Evolutionary conservation across 2,329 filamentous ascomycete genomes (phyloP).

Genomic region (Fusarium agapanthi): DNA sequence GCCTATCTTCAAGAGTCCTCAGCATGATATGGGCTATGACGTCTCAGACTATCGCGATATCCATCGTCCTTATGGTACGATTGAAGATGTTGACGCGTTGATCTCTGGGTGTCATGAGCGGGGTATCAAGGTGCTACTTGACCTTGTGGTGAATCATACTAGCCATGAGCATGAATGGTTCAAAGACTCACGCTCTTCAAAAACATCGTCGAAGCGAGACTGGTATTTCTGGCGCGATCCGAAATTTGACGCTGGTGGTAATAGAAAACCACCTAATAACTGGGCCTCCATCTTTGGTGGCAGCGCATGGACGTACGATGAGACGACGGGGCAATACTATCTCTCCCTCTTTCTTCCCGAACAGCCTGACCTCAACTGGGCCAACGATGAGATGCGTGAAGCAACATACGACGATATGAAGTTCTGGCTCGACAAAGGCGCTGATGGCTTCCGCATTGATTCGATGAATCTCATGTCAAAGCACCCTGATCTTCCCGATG

Average conservation of each 20-base stretch:
- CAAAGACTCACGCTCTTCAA: constrained; percentile 60
- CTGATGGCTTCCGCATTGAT: constrained; percentile 75
- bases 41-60: constrained; percentile 64
- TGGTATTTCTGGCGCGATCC: constrained; percentile 66
- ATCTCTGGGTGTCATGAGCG: constrained; percentile 64
- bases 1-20: constrained; percentile 51
- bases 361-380: constrained; percentile 85
- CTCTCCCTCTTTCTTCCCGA: constrained; percentile 75
- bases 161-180: constrained; percentile 63
- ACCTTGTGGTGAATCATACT: constrained; percentile 47
- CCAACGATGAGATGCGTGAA: constrained; percentile 69
- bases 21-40: constrained; percentile 73
- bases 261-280: constrained; percentile 53
- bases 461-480: constrained; percentile 73
- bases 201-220: constrained; percentile 58
- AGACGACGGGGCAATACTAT: constrained; percentile 74
- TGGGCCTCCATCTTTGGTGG: constrained; percentile 53
- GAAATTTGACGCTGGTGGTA: constrained; percentile 48
- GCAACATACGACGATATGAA: constrained; percentile 75
- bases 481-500: constrained; percentile 63
- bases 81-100: constrained; percentile 70
- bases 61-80: constrained; percentile 65
- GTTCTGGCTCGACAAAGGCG: constrained; percentile 79
- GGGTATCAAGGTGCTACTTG: constrained; percentile 36
- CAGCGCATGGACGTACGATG: constrained; percentile 72